phyloP scores from a whole-genome alignment of 2,329 filamentous ascomycete species.

The Myriosclerotinia curreyana region DNA sequence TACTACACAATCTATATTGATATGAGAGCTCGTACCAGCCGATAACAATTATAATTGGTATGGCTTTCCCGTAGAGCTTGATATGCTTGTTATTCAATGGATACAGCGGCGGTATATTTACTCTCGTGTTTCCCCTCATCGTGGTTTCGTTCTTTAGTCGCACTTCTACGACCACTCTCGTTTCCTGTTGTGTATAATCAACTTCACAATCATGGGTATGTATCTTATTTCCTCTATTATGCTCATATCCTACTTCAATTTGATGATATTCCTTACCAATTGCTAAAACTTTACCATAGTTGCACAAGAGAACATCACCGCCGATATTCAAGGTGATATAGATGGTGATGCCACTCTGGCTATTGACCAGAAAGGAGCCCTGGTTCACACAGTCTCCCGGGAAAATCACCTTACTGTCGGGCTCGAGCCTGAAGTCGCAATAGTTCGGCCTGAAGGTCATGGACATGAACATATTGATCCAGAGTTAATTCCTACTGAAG shows the following conservation, averaged over 20 bases:
- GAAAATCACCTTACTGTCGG: neutral
- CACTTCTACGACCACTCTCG: constrained; percentile 18
- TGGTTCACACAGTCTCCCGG: constrained; percentile 25
- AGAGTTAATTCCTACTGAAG: constrained; percentile 46
- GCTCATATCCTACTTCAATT: neutral
- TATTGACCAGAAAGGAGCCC: constrained; percentile 26
- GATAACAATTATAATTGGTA: constrained; percentile 19
- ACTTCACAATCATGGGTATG: constrained; percentile 22
- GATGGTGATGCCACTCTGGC: constrained; percentile 24
- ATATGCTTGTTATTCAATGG: neutral
- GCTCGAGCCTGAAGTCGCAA: neutral
- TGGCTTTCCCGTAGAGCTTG: constrained; percentile 16
- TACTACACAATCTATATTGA: constrained; percentile 2
- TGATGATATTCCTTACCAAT: neutral
- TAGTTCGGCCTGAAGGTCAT: neutral
- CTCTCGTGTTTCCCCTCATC: constrained; percentile 20
- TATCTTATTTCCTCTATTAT: neutral
- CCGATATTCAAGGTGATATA: constrained; percentile 22
- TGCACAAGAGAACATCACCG: constrained; percentile 23
- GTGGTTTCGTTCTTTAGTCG: constrained; percentile 2
- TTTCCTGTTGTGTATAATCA: constrained; percentile 14
- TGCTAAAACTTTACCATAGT: constrained; percentile 14
- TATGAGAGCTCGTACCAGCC: constrained; percentile 16
- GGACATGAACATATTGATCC: constrained; percentile 10
- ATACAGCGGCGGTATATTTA: constrained; percentile 17